These are phyloP conservation scores for Pestalotiopsis sp. DNA, from an alignment of 2,329 filamentous ascomycete species.

Conservation along the genomic window DNA sequence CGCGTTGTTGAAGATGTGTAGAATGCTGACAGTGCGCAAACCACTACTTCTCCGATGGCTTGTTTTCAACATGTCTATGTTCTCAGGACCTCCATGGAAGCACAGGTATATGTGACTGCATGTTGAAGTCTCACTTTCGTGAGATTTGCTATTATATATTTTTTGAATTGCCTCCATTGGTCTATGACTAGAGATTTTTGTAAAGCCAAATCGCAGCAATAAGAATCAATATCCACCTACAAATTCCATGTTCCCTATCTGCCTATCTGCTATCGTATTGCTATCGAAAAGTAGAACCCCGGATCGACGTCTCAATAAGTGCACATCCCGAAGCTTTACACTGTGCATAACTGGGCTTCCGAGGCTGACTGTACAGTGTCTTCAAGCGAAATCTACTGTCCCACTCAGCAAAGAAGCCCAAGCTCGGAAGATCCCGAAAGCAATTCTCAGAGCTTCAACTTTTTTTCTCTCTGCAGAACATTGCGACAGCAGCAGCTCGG, in stretches of 20 bases:
- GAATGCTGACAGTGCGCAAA: too few species aligned
- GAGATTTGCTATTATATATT: too few species aligned
- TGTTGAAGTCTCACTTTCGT: too few species aligned
- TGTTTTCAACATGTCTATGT: too few species aligned
- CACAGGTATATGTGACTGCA: too few species aligned
- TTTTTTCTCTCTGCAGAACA: not conserved
- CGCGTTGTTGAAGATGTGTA: not conserved
- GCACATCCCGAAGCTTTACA: not conserved
- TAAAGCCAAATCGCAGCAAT: too few species aligned
- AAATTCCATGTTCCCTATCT: not conserved
- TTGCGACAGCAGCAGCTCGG: not conserved
- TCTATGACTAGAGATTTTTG: too few species aligned
- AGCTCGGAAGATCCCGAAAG: conserved; percentile 6
- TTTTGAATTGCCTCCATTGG: too few species aligned
- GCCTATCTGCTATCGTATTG: not conserved
- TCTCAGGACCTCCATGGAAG: too few species aligned
- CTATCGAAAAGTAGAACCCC: not conserved
- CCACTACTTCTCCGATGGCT: too few species aligned
- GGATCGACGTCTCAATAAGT: not conserved
- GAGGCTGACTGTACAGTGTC: not conserved
- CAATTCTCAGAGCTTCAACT: conserved; percentile 1
- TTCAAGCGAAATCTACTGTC: not conserved
- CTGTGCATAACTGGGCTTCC: not conserved
- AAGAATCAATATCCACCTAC: not conserved
- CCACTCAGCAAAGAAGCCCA: not conserved